Conservation (phyloP, 805 yeast genomes). For the Priceomyces castillae region DNA sequence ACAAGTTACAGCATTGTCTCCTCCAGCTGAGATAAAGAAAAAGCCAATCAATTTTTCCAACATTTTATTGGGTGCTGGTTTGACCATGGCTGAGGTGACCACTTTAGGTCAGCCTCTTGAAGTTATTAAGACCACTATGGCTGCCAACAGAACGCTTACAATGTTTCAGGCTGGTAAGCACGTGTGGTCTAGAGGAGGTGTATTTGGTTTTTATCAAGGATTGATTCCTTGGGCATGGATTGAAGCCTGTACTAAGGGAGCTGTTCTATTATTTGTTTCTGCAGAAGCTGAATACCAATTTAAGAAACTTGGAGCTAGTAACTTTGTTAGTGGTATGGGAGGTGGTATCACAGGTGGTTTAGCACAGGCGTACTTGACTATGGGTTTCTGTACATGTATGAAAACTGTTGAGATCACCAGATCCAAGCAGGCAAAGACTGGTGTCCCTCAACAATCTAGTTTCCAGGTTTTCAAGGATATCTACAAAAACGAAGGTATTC, state of each 20-base stretch:
- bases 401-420: constrained; percentile 98
- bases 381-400: constrained; percentile 99
- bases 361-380: constrained; percentile 92
- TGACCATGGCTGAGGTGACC: constrained; percentile 89
- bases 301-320: constrained; percentile 55
- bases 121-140: constrained; percentile 96
- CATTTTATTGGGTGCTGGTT: constrained; percentile 88
- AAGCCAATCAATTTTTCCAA: constrained; percentile 87
- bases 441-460: constrained; percentile 65
- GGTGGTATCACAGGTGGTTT: constrained; percentile 97
- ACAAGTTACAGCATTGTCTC: too few relatives aligned
- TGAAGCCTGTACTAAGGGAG: constrained; percentile 99
- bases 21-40: constrained; percentile 51
- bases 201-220: constrained; percentile 92
- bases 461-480: constrained; percentile 86
- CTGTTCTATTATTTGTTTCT: constrained; percentile 87
- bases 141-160: constrained; percentile 80
- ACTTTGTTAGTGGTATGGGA: constrained; percentile 83
- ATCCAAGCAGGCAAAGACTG: constrained; percentile 64
- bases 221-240: constrained; percentile 99
- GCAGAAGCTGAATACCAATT: constrained; percentile 86
- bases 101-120: constrained; percentile 96
- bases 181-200: constrained; percentile 93
- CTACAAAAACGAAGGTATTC: constrained; percentile 79
- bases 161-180: constrained; percentile 64